Percentiles rank a stretch among this genome's conserved stretches.
These are phyloP conservation scores for Suillus occidentalis DNA, from an alignment of 768 basidiomycete genomes.

Conservation along the genomic window DNA sequence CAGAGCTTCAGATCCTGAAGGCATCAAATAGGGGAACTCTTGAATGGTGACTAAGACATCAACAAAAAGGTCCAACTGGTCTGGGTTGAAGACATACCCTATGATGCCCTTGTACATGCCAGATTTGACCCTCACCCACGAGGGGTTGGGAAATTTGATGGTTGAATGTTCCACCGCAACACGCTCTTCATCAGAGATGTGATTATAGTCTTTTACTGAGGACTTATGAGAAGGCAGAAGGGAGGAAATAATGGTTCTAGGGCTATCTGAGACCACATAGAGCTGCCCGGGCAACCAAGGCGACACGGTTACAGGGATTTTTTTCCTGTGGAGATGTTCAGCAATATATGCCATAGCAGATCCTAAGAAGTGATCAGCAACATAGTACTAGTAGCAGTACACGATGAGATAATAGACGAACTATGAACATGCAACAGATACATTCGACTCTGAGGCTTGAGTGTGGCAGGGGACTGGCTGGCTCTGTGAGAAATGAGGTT, in stretches of 20 bases:
- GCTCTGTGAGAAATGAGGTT: background rate
- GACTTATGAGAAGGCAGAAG: background rate
- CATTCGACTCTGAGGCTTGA: background rate
- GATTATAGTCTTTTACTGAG: background rate
- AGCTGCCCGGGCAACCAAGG: background rate
- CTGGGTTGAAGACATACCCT: background rate
- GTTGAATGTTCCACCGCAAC: background rate
- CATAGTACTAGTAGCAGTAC: background rate
- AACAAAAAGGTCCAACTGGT: background rate
- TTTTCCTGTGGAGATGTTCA: background rate
- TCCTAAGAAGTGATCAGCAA: background rate
- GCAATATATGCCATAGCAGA: background rate
- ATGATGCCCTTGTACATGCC: background rate
- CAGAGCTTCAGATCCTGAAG: background rate
- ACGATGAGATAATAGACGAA: background rate
- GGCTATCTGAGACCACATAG: background rate
- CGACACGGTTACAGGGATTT: background rate
- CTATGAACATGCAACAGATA: background rate
- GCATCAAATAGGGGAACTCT: background rate
- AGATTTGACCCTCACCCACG: background rate
- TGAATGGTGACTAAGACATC: background rate
- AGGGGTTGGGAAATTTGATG: background rate
- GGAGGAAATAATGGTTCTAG: background rate
- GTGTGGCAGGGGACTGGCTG: background rate
- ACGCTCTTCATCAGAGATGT: background rate